Evolutionary conservation across 306 rosid genomes (phyloP), one percentile per base, ranked within the genome.

Genomic region (Abrus precatorius): DNA sequence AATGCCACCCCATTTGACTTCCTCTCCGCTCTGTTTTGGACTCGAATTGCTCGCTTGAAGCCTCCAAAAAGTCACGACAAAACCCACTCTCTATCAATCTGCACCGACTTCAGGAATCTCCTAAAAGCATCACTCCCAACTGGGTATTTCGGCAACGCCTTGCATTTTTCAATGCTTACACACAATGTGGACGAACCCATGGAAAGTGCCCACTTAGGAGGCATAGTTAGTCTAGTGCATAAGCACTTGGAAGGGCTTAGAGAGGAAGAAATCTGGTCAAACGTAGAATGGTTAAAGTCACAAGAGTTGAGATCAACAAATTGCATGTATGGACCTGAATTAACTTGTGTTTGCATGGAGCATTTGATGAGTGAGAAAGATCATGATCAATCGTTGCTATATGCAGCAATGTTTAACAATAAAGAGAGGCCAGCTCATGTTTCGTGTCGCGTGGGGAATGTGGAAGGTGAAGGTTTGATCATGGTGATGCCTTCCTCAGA

Each of bases 21-120:
- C 5, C 95, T 91, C 0, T 77, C 87, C 0, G 91, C 92, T 8
- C 78, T 93, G 78, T 90, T 93, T 33, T 93, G 97, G 92, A 63
- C 82, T 0, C 82, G 91, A 2, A 30, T 94, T 38, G 72, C 84
- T 1, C 53, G 36, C 32, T 54, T 83, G 53, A 90, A 88, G 78
- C 72, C 66, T 5, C 1, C 40, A 0, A 62, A 74, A 32, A 55
- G 52, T 41, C 3, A 64, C 2, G 36, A 56, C n/a, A 65, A 71
- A 9, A 61, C 63, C 13, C 79, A 72, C 48, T 85, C 91, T 5
- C 53, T 91, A 8, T 74, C 91, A 4, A 38, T 93, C 54, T 93
- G 95, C 76, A 64, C 64, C 0, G 97, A 90, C 77, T 68, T 82
- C 1, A 82, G 97, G 75, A 87, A 43, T 13, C 30, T 74, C 8